Evolutionary conservation across 257 asterid genomes (phyloP), one percentile per base, ranked within the genome.

Genomic region (Solanum gracilifrons): DNA sequence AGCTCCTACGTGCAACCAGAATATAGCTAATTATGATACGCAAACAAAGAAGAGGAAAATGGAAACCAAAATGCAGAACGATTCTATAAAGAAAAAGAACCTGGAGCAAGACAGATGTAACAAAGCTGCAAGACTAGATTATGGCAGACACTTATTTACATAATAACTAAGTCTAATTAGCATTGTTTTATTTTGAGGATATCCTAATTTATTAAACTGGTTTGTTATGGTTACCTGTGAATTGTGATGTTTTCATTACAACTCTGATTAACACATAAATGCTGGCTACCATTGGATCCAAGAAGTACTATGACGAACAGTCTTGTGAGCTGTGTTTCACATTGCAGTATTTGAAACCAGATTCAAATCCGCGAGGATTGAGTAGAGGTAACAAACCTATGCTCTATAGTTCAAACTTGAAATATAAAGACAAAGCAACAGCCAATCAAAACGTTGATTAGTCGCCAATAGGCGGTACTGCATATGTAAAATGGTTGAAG

Each of bases 1-100:
- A 95, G 91, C 90, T 96, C 99, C 98, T 93, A 69, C 48, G 33
- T 64, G 73, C 73, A 64, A 64, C 73, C 73, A 4, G 73, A 25
- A 64, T 43, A 43, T 43, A 43, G 48, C 48, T 43, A 43, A 11
- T 43, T 43, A 43, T 43, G 48, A 43, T 43, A 43, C 0, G 16
- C 15, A 43, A 43, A 43, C 48, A 43, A 43, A 43, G 48, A 43
- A 43, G 48, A 43, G 48, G 16, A 43, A 43, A 43, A 43, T 43
- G 48, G 48, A 43, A 43, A 43, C 48, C 15, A 43, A 43, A 43
- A 43, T 43, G 48, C 48, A 43, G 48, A 43, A 43, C 48, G 16
- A 43, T 43, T 43, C 48, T 43, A 12, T 11, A 43, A 0, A 43
- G 46, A 41, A 10, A 41, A 41, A 10, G 46, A 41, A 41, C 46